phyloP scores from a whole-genome alignment of 371 early-diverging fungal species.

The Mortierella polycephala region DNA sequence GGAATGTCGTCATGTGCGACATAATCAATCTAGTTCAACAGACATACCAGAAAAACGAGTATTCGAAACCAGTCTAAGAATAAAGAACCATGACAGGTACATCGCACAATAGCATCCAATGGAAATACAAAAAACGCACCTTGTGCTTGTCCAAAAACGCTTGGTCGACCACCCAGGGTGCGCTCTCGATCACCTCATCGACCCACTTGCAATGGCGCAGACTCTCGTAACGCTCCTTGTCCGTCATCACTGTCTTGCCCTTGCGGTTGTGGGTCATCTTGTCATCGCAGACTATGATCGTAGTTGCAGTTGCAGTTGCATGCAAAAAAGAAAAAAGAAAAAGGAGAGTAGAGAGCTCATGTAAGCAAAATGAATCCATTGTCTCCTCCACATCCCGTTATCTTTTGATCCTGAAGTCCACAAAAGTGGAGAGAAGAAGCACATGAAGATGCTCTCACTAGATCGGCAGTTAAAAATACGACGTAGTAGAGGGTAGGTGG shows the following conservation, averaged over 20 bases:
- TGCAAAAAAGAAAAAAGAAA: neutral
- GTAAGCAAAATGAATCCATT: neutral
- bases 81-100: neutral
- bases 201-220: slow-evolving; percentile 97
- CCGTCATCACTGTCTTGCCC: slow-evolving; percentile 94
- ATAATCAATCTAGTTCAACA: slow-evolving; percentile 81
- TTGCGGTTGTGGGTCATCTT: slow-evolving; percentile 84
- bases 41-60: slow-evolving; percentile 1
- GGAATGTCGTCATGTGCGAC: slow-evolving; percentile 99
- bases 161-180: slow-evolving; percentile 92
- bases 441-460: slow-evolving; percentile 32
- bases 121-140: slow-evolving; percentile 47
- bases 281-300: slow-evolving; percentile 82
- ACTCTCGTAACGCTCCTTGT: slow-evolving; percentile 88
- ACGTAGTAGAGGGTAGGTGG: no score
- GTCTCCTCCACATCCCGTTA: neutral
- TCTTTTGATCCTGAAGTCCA: neutral
- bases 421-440: slow-evolving; percentile 3
- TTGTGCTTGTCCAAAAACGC: slow-evolving; percentile 89
- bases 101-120: neutral
- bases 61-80: neutral
- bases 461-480: slow-evolving; percentile 24
- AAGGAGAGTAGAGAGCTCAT: neutral
- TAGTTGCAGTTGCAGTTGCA: neutral
- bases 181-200: slow-evolving; percentile 90